phyloP scores from a whole-genome alignment of 495 filamentous ascomycete genomes.

The Annulohypoxylon maeteangense region DNA sequence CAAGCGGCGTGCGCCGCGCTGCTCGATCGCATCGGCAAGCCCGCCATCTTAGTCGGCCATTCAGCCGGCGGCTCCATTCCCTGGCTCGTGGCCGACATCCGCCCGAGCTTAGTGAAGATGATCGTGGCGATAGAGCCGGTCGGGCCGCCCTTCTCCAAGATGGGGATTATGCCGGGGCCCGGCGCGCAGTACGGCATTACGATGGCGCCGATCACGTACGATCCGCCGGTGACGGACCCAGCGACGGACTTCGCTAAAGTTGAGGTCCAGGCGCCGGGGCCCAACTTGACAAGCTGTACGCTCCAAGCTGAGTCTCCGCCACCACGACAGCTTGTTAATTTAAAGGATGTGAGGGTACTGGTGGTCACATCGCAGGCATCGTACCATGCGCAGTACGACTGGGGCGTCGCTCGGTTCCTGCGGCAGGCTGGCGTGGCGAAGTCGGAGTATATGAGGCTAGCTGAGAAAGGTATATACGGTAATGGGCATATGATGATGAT shows the following conservation, averaged over 20 bases:
- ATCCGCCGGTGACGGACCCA: constrained; percentile 50
- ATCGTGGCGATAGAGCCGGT: constrained; percentile 65
- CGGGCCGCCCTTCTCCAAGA: constrained; percentile 62
- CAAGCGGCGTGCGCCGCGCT: constrained; percentile 58
- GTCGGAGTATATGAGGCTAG: constrained; percentile 58
- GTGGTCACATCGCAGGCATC: constrained; percentile 64
- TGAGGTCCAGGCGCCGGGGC: constrained; percentile 30
- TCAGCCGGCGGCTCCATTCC: constrained; percentile 63
- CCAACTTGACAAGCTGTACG: constrained; percentile 51
- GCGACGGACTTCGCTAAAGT: constrained; percentile 45
- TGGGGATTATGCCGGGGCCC: constrained; percentile 38
- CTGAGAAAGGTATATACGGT: constrained; percentile 59
- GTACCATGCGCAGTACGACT: constrained; percentile 68
- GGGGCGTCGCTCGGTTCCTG: constrained; percentile 64
- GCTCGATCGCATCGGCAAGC: constrained; percentile 59
- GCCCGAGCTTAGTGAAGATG: constrained; percentile 57
- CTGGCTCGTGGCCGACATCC: constrained; percentile 61
- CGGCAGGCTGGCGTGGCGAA: constrained; percentile 63
- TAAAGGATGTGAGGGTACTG: constrained; percentile 57
- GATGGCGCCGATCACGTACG: constrained; percentile 62
- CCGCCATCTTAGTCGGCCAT: constrained; percentile 61
- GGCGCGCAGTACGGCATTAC: constrained; percentile 58
- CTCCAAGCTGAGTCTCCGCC: constrained; percentile 57
- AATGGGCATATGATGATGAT: constrained; percentile 71
- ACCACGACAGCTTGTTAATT: constrained; percentile 61